Conservation (phyloP, 306 rosid genomes). For the Urtica urens region DNA sequence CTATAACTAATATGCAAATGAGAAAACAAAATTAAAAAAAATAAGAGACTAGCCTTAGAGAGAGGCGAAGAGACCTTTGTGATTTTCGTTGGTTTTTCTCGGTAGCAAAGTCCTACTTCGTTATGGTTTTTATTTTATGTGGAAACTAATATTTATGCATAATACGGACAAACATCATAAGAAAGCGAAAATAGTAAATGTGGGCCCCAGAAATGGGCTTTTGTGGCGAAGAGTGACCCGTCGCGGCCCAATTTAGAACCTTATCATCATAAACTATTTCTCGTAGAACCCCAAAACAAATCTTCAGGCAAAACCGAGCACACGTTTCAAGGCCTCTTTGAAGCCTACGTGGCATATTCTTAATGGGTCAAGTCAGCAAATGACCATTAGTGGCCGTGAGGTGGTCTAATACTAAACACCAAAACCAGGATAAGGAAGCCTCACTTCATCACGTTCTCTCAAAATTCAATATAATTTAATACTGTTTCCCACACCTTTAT, state of each 20-base stretch:
- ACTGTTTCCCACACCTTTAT: background rate
- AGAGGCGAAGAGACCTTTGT: background rate
- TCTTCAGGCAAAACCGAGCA: conserved; percentile 3
- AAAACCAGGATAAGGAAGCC: conserved; percentile 40
- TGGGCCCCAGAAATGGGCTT: conserved; percentile 12
- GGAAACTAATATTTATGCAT: background rate
- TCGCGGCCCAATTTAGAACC: conserved; percentile 5
- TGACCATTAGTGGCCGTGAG: conserved; percentile 12
- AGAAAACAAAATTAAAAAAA: background rate
- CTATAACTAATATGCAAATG: background rate
- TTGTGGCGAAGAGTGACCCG: conserved; percentile 12
- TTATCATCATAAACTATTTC: conserved; percentile 8
- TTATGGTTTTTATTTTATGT: background rate
- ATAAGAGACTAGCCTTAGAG: background rate
- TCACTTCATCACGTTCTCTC: conserved; percentile 19
- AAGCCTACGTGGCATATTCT: conserved; percentile 11
- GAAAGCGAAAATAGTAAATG: background rate
- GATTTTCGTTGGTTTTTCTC: background rate
- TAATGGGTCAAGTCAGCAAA: conserved; percentile 9
- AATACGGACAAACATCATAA: background rate
- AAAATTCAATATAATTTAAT: background rate
- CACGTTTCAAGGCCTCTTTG: conserved; percentile 10
- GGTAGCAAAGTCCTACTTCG: background rate
- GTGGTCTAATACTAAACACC: conserved; percentile 14
- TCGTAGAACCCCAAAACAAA: background rate